Evolutionary conservation across 805 yeast species (phyloP).

Genomic region (Saccharomycopsis sp.): DNA sequence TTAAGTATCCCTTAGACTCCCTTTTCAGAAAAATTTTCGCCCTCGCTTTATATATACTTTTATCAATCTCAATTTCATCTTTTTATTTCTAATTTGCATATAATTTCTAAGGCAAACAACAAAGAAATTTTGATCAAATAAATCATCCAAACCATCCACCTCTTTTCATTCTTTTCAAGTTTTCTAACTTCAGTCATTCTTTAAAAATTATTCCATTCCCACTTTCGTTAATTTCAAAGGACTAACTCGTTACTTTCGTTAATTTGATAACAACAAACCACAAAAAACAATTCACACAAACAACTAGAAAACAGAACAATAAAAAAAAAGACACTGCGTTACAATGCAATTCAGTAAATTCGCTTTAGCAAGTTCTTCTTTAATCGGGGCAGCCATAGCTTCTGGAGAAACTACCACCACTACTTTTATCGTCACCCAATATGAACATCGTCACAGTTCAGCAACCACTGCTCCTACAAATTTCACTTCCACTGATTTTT

Average conservation of each 20-base stretch:
- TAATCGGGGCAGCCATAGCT: slow-evolving; percentile 1
- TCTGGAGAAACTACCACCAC: slow-evolving; percentile 14
- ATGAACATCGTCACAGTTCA: slow-evolving; percentile 12
- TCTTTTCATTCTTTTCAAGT: not conserved
- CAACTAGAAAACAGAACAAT: too few relatives aligned
- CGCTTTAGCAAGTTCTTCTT: slow-evolving; percentile 1
- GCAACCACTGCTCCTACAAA: slow-evolving; percentile 6
- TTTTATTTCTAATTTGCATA: too few relatives aligned
- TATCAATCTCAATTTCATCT: too few relatives aligned
- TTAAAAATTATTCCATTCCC: slow-evolving; percentile 1
- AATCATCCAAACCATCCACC: slow-evolving; percentile 1
- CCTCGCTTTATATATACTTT: too few relatives aligned
- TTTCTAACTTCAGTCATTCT: slow-evolving; percentile 17
- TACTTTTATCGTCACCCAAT: slow-evolving; percentile 13
- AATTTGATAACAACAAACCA: not conserved
- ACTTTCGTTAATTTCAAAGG: slow-evolving; percentile 1
- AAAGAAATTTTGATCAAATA: not conserved
- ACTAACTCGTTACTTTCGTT: too few relatives aligned
- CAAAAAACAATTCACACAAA: too few relatives aligned
- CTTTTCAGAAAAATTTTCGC: too few relatives aligned
- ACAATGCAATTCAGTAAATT: slow-evolving; percentile 18
- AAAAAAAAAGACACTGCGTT: too few relatives aligned
- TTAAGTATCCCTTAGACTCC: too few relatives aligned
- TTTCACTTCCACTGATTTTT: slow-evolving; percentile 3
- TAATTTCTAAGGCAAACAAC: too few relatives aligned